phyloP scores from a whole-genome alignment of 345 rosid species.

The Syzygium aqueum region DNA sequence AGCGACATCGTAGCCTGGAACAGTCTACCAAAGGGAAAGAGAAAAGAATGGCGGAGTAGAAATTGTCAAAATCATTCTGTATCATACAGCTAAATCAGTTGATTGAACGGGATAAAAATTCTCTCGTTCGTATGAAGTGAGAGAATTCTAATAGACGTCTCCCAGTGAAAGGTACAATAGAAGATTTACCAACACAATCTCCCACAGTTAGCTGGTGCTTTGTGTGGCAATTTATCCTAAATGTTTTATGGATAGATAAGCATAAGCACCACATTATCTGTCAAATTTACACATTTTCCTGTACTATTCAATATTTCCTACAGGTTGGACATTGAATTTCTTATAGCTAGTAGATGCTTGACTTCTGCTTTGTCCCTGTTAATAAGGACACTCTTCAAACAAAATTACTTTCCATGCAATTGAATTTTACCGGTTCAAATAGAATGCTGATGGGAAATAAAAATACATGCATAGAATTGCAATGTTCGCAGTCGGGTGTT shows the following conservation, averaged over 20 bases:
- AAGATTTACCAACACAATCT: neutral
- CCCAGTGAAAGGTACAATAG: neutral
- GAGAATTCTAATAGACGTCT: neutral
- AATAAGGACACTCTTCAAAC: neutral
- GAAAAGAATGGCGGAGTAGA: neutral
- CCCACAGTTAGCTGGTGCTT: neutral
- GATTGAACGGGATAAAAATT: neutral
- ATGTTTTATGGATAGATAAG: neutral
- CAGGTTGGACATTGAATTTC: neutral
- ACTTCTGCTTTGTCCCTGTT: neutral
- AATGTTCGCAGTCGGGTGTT: neutral
- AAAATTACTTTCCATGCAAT: neutral
- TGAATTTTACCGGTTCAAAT: neutral
- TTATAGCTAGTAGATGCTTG: neutral
- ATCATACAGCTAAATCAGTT: neutral
- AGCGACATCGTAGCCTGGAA: constrained; percentile 92
- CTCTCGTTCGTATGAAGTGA: neutral
- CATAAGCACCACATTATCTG: neutral
- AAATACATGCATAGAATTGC: neutral
- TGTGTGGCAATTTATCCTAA: neutral
- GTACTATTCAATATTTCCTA: neutral
- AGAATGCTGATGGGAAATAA: neutral
- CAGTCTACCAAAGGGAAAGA: constrained; percentile 42
- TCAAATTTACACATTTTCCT: neutral
- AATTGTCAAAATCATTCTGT: neutral